Evolutionary conservation across 106 monocot species (phyloP), one percentile per base, ranked within the genome.

Genomic region (Apostasia shenzhenica): DNA sequence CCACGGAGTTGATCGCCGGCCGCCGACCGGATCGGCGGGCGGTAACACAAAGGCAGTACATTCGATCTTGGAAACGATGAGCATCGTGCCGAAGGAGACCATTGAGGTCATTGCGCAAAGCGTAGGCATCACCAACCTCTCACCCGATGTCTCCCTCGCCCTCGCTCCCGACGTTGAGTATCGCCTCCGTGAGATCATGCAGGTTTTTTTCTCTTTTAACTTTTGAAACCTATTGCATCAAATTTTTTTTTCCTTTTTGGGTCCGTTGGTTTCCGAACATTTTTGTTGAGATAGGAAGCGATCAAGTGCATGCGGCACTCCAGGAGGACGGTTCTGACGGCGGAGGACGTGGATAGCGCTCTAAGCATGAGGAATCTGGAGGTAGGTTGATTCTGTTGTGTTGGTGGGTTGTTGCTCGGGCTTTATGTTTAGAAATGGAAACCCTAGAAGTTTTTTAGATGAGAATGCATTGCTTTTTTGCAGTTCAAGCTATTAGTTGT

Each of bases 281-380:
- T 60, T 39, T 14, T n/a, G 47, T 45, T 9, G 46, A 26, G 62
- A 26, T 74, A 97, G 95, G 99, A 99, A 76, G 87, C 90, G 14
- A 83, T 99, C 66, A 99, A 99, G 76, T 99, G 93, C 75, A 99
- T 93, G 92, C 87, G 93, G 45, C 99, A 99, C 67, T 87, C 93
- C 37, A 99, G 88, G 77, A 55, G 99, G 62, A 90, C 90, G 6
- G 72, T 85, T 8, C 58, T 99, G 76, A 90, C 93, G 2, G 74
- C 99, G 1, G 93, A 93, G 14, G 99, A 99, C 59, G 93, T 99
- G 8, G 99, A 99, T 43, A 88, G 99, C 62, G 99, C 99, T 3
- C 85, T 99, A 1, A 87, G 73, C 54, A 54, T 99, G 46, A 78
- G 93, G 66, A 99, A 99, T 68, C 80, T 93, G 6, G 99, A 99